Conservation (phyloP, 306 rosid species). For the Benincasa hispida region DNA sequence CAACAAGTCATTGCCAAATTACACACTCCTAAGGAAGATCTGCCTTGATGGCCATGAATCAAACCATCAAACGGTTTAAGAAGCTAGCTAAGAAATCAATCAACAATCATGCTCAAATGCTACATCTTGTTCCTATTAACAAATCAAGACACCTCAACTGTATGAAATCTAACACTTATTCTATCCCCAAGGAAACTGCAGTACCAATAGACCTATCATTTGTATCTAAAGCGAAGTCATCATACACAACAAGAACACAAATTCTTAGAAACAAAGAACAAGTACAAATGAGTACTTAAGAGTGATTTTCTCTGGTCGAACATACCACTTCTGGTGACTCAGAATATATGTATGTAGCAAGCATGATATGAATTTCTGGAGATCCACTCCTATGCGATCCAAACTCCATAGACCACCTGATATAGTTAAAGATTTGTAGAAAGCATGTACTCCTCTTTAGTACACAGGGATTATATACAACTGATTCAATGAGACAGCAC, state of each 20-base stretch:
- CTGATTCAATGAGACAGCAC: background rate
- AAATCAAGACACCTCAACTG: background rate
- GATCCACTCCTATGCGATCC: slow-evolving; percentile 58
- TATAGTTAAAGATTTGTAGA: background rate
- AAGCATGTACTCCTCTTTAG: background rate
- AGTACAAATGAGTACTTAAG: slow-evolving; percentile 1
- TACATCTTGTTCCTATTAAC: background rate
- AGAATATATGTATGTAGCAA: slow-evolving; percentile 78
- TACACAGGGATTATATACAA: background rate
- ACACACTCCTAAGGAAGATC: background rate
- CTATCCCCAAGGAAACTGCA: background rate
- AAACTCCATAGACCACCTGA: slow-evolving; percentile 89
- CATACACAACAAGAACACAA: background rate
- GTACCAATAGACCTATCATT: background rate
- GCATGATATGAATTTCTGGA: slow-evolving; percentile 75
- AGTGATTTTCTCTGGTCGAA: slow-evolving; percentile 4
- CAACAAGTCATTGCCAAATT: background rate
- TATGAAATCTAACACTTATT: background rate
- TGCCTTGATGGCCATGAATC: background rate
- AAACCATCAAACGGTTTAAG: background rate
- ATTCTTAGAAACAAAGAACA: background rate
- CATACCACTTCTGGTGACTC: slow-evolving; percentile 92
- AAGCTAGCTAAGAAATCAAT: background rate
- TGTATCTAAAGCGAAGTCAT: background rate
- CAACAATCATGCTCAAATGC: background rate